phyloP scores from a whole-genome alignment of 2,329 filamentous ascomycete species.

The Colletotrichum tanaceti region DNA sequence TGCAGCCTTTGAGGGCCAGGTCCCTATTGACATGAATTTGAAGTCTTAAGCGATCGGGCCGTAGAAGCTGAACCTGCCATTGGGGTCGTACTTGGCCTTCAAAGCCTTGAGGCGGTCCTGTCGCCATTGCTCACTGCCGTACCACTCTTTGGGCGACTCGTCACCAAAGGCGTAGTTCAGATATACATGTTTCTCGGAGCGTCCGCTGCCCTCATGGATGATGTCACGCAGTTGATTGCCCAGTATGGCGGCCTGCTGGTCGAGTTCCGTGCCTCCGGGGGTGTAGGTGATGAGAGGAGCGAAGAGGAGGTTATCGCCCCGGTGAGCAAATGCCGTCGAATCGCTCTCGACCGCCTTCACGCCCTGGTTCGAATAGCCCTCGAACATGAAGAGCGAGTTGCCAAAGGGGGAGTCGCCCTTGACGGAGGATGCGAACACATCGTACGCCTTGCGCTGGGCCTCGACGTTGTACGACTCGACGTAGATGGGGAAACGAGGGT shows the following conservation, averaged over 20 bases:
- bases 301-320: constrained; percentile 56
- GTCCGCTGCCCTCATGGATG: constrained; percentile 50
- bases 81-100: constrained; percentile 63
- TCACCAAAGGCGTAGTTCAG: constrained; percentile 65
- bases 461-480: constrained; percentile 52
- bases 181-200: constrained; percentile 53
- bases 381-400: constrained; percentile 65
- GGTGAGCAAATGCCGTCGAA: constrained; percentile 59
- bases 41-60: constrained; percentile 48
- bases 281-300: constrained; percentile 53
- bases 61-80: constrained; percentile 58
- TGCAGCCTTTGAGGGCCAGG: too few species aligned
- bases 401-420: constrained; percentile 40
- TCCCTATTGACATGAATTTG: rapidly evolving
- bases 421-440: constrained; percentile 48
- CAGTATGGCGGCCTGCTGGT: constrained; percentile 49
- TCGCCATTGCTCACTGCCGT: constrained; percentile 63
- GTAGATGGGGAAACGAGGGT: constrained; percentile 59
- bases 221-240: constrained; percentile 54
- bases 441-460: constrained; percentile 47
- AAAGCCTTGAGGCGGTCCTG: constrained; percentile 56
- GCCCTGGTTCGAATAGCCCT: constrained; percentile 63
- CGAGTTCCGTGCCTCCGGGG: constrained; percentile 48
- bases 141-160: constrained; percentile 55
- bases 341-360: constrained; percentile 52